phyloP scores from a whole-genome alignment of 2,329 filamentous ascomycete genomes.

The Diatrype stigma region DNA sequence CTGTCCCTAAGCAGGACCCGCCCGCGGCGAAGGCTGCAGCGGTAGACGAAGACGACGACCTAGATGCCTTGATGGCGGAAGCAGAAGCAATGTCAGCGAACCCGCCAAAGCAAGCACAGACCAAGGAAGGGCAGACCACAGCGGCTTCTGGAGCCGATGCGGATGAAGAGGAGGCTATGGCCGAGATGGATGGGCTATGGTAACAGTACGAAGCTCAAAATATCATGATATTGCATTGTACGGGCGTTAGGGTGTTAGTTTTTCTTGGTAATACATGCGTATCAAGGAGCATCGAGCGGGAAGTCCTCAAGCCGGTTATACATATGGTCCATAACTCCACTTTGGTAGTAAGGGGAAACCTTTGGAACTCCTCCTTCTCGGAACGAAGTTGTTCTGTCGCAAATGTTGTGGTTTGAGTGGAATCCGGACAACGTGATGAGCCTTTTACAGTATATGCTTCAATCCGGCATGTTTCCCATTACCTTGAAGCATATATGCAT shows the following conservation, averaged over 20 bases:
- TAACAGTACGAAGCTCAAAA: slow-evolving; percentile 21
- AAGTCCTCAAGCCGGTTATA: too few relatives aligned
- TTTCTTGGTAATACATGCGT: too few relatives aligned
- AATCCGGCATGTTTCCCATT: too few relatives aligned
- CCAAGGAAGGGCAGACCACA: background rate
- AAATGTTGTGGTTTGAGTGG: too few relatives aligned
- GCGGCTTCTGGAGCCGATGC: slow-evolving; percentile 29
- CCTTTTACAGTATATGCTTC: too few relatives aligned
- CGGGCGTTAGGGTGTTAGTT: slow-evolving; percentile 4
- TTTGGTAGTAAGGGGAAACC: too few relatives aligned
- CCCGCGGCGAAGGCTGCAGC: background rate
- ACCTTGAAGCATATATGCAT: too few relatives aligned
- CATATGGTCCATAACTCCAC: too few relatives aligned
- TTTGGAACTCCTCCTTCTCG: too few relatives aligned
- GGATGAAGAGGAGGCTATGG: slow-evolving; percentile 66
- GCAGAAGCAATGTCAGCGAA: slow-evolving; percentile 4
- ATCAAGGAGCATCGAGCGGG: too few relatives aligned
- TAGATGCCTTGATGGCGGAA: slow-evolving; percentile 10
- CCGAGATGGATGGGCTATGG: slow-evolving; percentile 56
- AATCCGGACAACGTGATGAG: too few relatives aligned
- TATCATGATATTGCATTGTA: slow-evolving; percentile 3
- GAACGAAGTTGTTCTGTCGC: too few relatives aligned
- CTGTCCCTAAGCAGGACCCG: background rate
- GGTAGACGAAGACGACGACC: slow-evolving; percentile 8
- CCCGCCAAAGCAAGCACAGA: background rate